A percentile compares a stretch with the other conserved stretches of the same genome.
phyloP scores from a whole-genome alignment of 192 early-diverging fungal species.

The Umbelopsis sp. region DNA sequence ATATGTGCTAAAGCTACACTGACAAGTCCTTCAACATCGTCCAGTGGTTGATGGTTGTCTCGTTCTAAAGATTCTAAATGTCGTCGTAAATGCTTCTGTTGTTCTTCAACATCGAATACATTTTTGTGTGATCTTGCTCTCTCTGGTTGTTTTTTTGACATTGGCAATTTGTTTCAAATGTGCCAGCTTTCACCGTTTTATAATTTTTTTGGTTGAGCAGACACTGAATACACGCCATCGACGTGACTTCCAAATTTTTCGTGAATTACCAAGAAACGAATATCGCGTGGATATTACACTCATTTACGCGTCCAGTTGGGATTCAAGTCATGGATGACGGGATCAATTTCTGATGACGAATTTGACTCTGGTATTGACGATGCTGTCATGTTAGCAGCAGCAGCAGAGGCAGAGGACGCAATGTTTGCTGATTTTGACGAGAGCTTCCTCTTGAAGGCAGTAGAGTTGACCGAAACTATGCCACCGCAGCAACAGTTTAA shows the following conservation, averaged over 20 bases:
- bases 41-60: conserved; percentile 54
- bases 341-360: conserved; percentile 5
- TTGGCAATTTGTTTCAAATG: too few relatives aligned
- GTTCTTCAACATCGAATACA: conserved; percentile 31
- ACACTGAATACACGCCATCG: too few relatives aligned
- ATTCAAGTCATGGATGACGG: background rate
- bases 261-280: background rate
- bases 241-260: background rate
- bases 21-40: conserved; percentile 52
- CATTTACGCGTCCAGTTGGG: background rate
- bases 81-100: conserved; percentile 40
- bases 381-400: background rate
- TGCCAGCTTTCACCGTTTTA: background rate
- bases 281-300: background rate
- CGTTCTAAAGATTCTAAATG: conserved; percentile 55
- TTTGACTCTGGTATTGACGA: conserved; percentile 2
- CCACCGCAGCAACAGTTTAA: background rate
- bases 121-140: background rate
- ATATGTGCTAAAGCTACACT: conserved; percentile 45
- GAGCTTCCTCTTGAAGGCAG: background rate
- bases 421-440: conserved; percentile 17
- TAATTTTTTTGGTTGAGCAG: background rate
- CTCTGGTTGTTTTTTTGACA: conserved; percentile 19
- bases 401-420: background rate
- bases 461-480: background rate